These are phyloP conservation scores for Yamadazyma membranifaciens DNA, from an alignment of 1,139 yeast species.

Conservation along the genomic window DNA sequence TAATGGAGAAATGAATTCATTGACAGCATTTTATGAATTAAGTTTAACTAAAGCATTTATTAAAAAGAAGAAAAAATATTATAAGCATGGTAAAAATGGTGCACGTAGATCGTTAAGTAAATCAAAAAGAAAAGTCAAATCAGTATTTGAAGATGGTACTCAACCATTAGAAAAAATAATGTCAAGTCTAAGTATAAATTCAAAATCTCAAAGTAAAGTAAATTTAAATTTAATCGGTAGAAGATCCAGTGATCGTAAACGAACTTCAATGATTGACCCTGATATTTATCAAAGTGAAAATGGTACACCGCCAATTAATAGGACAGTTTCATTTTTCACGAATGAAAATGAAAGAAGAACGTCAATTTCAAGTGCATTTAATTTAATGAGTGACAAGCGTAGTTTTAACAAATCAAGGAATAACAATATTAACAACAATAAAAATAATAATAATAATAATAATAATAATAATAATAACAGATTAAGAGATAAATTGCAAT, in stretches of 20 bases:
- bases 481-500: conserved; percentile 36
- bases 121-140: conserved; percentile 51
- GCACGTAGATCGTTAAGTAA: conserved; percentile 43
- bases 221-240: conserved; percentile 13
- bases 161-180: conserved; percentile 44
- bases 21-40: conserved; percentile 84
- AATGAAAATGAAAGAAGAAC: conserved; percentile 22
- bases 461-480: conserved; percentile 17
- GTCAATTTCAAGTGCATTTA: conserved; percentile 13
- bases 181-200: conserved; percentile 36
- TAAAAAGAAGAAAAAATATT: conserved; percentile 33
- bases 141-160: conserved; percentile 23
- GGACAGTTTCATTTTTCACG: conserved; percentile 37
- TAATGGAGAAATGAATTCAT: conserved; percentile 65
- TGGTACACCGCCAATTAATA: conserved; percentile 20
- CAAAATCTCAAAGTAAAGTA: conserved; percentile 23
- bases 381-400: conserved; percentile 11
- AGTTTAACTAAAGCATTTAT: conserved; percentile 60
- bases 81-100: conserved; percentile 39
- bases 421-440: too few relatives aligned
- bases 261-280: conserved; percentile 2
- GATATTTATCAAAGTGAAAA: conserved; percentile 7
- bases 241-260: conserved; percentile 10
- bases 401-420: conserved; percentile 8
- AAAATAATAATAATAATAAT: conserved; percentile 9